These are phyloP conservation scores for Gillenia trifoliata DNA, from an alignment of 306 rosid species.

Conservation along the genomic window DNA sequence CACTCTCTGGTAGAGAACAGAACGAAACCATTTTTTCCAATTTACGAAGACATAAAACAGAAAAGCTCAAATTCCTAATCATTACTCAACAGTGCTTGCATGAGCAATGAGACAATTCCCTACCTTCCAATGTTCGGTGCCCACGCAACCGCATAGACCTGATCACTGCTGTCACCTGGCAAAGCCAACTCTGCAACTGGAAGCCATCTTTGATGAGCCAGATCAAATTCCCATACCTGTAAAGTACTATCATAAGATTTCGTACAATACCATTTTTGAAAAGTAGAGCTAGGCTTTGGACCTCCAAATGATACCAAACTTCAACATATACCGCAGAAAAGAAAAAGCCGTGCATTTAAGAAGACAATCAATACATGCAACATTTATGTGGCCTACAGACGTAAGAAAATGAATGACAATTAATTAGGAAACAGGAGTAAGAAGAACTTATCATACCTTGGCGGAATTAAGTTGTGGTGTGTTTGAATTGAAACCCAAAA, in stretches of 20 bases:
- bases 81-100: background rate
- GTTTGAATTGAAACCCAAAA: slow-evolving; percentile 72
- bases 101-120: slow-evolving; percentile 14
- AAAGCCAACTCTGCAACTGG: slow-evolving; percentile 89
- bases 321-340: background rate
- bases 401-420: slow-evolving; percentile 13
- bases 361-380: background rate
- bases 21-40: background rate
- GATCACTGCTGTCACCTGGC: slow-evolving; percentile 58
- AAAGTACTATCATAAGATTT: background rate
- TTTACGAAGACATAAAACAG: background rate
- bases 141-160: slow-evolving; percentile 79
- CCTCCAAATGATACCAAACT: background rate
- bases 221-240: slow-evolving; percentile 94
- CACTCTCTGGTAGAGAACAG: background rate
- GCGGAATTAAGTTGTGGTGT: slow-evolving; percentile 72
- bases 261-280: too few relatives aligned
- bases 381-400: background rate
- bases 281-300: background rate
- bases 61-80: slow-evolving; percentile 1
- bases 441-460: slow-evolving; percentile 49
- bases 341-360: background rate
- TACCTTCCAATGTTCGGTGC: slow-evolving; percentile 96
- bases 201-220: slow-evolving; percentile 97
- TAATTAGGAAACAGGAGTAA: background rate